Evolutionary conservation across 2,329 filamentous ascomycete species (phyloP).

Genomic region (Neofusicoccum cordaticola): DNA sequence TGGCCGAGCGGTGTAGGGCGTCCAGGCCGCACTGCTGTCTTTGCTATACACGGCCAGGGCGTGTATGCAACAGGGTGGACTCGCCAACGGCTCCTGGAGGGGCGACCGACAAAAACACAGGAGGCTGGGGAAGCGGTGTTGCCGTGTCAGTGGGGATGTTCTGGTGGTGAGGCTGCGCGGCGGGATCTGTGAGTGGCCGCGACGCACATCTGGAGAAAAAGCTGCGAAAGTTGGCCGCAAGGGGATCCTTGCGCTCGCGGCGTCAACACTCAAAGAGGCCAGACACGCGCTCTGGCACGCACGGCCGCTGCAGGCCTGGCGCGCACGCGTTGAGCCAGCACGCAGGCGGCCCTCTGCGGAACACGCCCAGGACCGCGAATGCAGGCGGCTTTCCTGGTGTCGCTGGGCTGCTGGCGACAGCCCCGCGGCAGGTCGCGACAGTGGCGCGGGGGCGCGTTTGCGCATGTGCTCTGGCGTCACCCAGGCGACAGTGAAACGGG

Average conservation of each 20-base stretch:
- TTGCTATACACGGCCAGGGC: not conserved
- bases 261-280: not conserved
- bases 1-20: not conserved
- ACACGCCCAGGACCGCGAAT: not conserved
- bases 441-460: not conserved
- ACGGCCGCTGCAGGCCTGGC: not conserved
- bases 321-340: not conserved
- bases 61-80: not conserved
- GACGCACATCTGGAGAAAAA: constrained; percentile 1
- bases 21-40: not conserved
- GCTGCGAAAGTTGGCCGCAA: not conserved
- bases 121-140: not conserved
- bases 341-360: not conserved
- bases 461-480: not conserved
- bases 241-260: not conserved
- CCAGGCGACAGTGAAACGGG: not conserved
- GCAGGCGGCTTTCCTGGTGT: not conserved
- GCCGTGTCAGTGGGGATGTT: not conserved
- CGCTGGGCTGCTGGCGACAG: not conserved
- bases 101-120: not conserved
- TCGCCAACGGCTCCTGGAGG: not conserved
- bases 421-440: not conserved
- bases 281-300: not conserved
- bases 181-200: not conserved
- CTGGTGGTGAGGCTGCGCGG: not conserved